Conservation (phyloP, 768 basidiomycete species). For the Guyanaporus albipodus region DNA sequence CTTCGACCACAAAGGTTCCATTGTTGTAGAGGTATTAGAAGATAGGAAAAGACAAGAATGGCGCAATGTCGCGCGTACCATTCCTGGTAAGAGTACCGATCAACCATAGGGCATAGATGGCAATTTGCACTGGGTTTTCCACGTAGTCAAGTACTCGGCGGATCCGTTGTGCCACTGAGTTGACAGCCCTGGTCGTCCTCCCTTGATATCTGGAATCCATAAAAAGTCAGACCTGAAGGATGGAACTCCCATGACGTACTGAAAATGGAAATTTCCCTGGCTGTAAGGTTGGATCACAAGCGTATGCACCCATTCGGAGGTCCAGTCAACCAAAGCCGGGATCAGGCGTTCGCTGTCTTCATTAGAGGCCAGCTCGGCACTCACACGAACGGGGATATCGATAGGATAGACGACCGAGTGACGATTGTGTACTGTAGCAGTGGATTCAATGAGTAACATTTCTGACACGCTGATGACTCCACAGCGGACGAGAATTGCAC, state of each 20-base stretch:
- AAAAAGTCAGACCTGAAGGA: neutral
- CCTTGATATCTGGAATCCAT: constrained; percentile 15
- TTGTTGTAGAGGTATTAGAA: constrained; percentile 30
- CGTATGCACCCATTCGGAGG: constrained; percentile 23
- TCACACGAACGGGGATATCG: neutral
- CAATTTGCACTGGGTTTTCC: constrained; percentile 27
- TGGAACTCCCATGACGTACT: constrained; percentile 14
- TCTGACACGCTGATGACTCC: constrained; percentile 14
- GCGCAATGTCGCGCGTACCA: constrained; percentile 7
- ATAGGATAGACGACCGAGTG: neutral
- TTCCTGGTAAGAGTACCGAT: constrained; percentile 26
- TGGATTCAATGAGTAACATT: neutral
- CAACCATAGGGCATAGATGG: constrained; percentile 32
- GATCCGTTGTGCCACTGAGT: constrained; percentile 18
- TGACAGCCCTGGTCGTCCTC: constrained; percentile 1
- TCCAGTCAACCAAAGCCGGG: constrained; percentile 22
- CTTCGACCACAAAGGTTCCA: constrained; percentile 27
- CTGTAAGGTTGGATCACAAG: constrained; percentile 23
- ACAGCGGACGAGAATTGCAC: constrained; percentile 20
- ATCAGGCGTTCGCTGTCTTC: constrained; percentile 6
- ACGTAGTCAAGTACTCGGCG: constrained; percentile 19
- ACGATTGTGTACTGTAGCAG: neutral
- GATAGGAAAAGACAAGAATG: constrained; percentile 29
- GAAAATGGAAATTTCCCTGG: constrained; percentile 14
- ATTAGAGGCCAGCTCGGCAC: neutral